phyloP scores from a whole-genome alignment of 2,329 filamentous ascomycete species.

The Phialemoniopsis sp. region DNA sequence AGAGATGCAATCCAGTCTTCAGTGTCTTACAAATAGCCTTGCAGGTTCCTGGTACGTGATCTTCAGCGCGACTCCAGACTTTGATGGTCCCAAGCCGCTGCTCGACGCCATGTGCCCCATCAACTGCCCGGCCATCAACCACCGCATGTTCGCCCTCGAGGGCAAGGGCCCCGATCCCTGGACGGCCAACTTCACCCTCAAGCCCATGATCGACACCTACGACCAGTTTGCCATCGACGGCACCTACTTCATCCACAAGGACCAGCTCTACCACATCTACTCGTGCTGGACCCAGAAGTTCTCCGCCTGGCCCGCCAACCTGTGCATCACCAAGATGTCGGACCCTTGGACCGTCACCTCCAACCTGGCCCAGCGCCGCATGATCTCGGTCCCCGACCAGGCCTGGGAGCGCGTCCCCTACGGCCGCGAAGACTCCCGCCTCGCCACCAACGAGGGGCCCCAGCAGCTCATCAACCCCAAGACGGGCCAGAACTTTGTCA shows the following conservation, averaged over 20 bases:
- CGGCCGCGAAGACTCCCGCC: conserved; percentile 21
- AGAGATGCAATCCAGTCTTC: too few relatives aligned
- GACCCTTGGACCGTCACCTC: conserved; percentile 26
- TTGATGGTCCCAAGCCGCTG: conserved; percentile 24
- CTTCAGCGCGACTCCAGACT: conserved; percentile 26
- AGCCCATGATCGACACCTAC: conserved; percentile 26
- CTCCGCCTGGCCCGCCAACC: conserved; percentile 27
- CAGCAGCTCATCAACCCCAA: conserved; percentile 28
- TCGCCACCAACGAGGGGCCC: conserved; percentile 29
- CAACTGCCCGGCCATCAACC: conserved; percentile 28
- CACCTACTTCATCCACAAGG: conserved; percentile 23
- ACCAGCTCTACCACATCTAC: conserved; percentile 27
- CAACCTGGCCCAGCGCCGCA: conserved; percentile 21
- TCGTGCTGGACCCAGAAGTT: conserved; percentile 28
- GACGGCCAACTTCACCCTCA: conserved; percentile 22
- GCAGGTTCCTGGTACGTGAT: conserved; percentile 15
- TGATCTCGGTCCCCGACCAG: conserved; percentile 26
- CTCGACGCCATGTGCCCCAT: conserved; percentile 26
- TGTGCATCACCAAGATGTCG: conserved; percentile 28
- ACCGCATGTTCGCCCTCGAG: conserved; percentile 29
- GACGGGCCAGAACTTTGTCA: conserved; percentile 28
- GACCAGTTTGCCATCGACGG: conserved; percentile 30
- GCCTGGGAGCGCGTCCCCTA: conserved; percentile 29
- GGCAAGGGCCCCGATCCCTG: conserved; percentile 23
- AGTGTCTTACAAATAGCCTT: too few relatives aligned